Conservation (phyloP, 768 basidiomycete genomes). For the Lentinula lateritia region DNA sequence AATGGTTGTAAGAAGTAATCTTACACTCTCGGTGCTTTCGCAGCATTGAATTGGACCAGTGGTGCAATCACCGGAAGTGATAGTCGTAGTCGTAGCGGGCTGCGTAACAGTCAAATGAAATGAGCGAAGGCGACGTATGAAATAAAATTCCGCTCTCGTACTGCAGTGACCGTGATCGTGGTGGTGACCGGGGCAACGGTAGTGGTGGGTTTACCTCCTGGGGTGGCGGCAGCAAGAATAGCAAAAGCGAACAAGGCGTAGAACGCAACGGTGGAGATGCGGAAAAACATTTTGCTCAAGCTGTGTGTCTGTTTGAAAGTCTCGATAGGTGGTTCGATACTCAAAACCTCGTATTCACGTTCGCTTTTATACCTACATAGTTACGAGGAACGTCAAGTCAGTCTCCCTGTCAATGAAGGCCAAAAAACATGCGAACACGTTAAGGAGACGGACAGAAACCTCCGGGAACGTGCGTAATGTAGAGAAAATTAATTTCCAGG, state of each 20-base stretch:
- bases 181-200: neutral
- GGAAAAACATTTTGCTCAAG: neutral
- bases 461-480: too few species aligned
- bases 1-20: neutral
- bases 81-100: neutral
- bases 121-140: too few species aligned
- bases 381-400: too few species aligned
- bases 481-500: too few species aligned
- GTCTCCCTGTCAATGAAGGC: too few species aligned
- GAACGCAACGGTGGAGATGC: neutral
- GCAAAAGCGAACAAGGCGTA: conserved; percentile 1
- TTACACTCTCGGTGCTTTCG: neutral
- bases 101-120: neutral
- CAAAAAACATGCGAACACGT: too few species aligned
- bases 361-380: neutral
- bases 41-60: neutral
- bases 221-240: conserved; percentile 2
- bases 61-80: neutral
- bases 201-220: neutral
- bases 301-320: neutral
- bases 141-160: neutral
- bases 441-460: too few species aligned
- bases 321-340: neutral
- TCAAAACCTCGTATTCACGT: neutral
- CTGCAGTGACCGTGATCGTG: conserved; percentile 2